Evolutionary conservation across 2,329 filamentous ascomycete species (phyloP).

Genomic region (Curvularia sp.): DNA sequence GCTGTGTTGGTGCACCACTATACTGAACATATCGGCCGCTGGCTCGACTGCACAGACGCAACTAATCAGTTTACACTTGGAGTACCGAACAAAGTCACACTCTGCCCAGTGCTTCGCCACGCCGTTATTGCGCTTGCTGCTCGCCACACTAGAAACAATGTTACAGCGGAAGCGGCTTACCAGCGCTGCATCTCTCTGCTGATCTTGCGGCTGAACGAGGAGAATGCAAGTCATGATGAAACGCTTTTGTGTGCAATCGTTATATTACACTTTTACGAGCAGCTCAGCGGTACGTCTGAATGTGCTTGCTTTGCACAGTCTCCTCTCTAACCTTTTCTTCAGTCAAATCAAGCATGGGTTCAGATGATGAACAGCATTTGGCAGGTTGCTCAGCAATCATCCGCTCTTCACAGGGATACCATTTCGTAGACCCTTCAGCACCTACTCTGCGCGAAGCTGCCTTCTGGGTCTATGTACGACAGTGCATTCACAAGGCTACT

Average conservation of each 20-base stretch:
- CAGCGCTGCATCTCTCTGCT: conserved; percentile 42
- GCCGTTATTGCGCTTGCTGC: conserved; percentile 43
- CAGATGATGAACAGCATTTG: conserved; percentile 40
- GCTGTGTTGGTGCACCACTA: conserved; percentile 42
- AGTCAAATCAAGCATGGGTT: conserved; percentile 39
- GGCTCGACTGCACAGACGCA: conserved; percentile 44
- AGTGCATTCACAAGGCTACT: conserved; percentile 44
- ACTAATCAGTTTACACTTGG: conserved; percentile 42
- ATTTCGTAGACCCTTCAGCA: conserved; percentile 43
- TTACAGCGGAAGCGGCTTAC: conserved; percentile 34
- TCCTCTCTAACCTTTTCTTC: conserved; percentile 11
- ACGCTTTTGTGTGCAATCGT: conserved; percentile 44
- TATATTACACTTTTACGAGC: conserved; percentile 44
- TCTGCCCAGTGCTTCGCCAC: conserved; percentile 39
- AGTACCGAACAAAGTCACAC: conserved; percentile 38
- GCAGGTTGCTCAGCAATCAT: conserved; percentile 44
- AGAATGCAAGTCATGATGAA: conserved; percentile 38
- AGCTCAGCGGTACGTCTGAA: conserved; percentile 35
- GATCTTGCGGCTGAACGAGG: conserved; percentile 39
- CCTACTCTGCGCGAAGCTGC: conserved; percentile 44
- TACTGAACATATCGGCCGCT: conserved; percentile 40
- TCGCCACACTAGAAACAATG: conserved; percentile 33
- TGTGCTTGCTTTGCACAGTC: neutral
- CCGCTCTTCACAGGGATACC: conserved; percentile 37
- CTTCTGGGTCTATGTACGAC: conserved; percentile 46